Base-by-base conservation (phyloP, 2,329 filamentous ascomycete genomes). In the Phaeosphaeria sp. region DNA sequence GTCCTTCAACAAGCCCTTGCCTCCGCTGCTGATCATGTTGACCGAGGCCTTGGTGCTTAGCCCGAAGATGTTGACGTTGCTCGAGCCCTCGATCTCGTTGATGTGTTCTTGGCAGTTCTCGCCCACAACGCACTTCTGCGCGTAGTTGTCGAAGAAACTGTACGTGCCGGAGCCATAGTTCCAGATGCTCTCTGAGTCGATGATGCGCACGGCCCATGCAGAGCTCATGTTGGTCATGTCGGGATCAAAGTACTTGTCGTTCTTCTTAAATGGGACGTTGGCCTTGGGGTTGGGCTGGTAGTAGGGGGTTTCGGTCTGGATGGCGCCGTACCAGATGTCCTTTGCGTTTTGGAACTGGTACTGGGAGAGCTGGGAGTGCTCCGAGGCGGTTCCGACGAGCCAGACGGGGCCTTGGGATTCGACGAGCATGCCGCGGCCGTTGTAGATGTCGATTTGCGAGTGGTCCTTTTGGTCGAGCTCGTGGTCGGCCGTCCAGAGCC, bases 401-500 rank as follows among this genome's bases (percentile, higher is more conserved):
- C 93, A 96, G 52, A 89, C 87, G 7, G 90, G 87, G 6, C 90
- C 89, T 72, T 90, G 83, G 49, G 83, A 91, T 80, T 96, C 91
- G 67, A 97, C 87, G 36, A 89, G 84, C 64, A 96, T 85, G 68
- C 92, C 93, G 61, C 93, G 91, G 48, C 92, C 92, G 75, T 91
- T 96, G 85, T 90, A 97, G 71, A 97, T 87, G 73, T 89, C 89
- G 76, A 95, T 90, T 77, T 95, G 90, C 58, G 77, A 84, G 79
- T 91, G 86, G 73, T 91, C 90, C 9, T 78, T 63, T 18, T 87
- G 84, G 77, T 96, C 93, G 33, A 96, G 90, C 77, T 95, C 90
- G 81, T 97, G 93, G 75, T 97, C 93, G 2, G 93, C 88, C 47
- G 92, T 90, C 92, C 93, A 96, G 77, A 91, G 89, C 91, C 92